phyloP scores from a whole-genome alignment of 2,329 filamentous ascomycete species.

The Akanthomyces lecanii region DNA sequence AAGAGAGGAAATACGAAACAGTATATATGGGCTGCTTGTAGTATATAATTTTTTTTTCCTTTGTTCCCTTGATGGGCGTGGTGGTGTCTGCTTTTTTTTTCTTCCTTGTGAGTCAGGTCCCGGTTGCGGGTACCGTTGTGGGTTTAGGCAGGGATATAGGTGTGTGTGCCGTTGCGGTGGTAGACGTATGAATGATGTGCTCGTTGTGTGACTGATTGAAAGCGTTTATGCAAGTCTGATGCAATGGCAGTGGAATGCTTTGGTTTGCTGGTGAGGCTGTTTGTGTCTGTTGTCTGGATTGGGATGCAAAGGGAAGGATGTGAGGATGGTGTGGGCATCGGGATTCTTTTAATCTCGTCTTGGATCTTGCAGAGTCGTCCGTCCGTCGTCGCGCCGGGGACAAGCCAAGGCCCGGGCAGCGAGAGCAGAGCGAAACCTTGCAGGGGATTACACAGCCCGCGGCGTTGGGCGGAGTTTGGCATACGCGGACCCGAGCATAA shows the following conservation, averaged over 20 bases:
- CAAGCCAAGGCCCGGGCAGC: background rate
- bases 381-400: background rate
- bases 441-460: background rate
- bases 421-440: background rate
- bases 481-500: constrained; percentile 29
- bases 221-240: no score
- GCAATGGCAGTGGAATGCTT: no score
- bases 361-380: background rate
- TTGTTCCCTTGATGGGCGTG: constrained; percentile 23
- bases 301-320: background rate
- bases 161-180: constrained; percentile 1
- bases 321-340: constrained; percentile 19
- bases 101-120: constrained; percentile 26
- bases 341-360: constrained; percentile 24
- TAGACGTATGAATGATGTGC: background rate
- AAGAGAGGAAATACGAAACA: background rate
- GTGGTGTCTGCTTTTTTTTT: constrained; percentile 17
- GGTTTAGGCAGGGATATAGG: constrained; percentile 13
- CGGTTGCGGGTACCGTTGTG: constrained; percentile 23
- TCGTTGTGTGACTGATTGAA: background rate
- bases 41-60: constrained; percentile 10
- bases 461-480: constrained; percentile 29
- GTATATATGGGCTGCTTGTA: constrained; percentile 17
- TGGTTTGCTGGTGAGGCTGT: no score
- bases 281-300: background rate